phyloP scores from a whole-genome alignment of 2,329 filamentous ascomycete genomes.

The Cladosporium oxysporum region DNA sequence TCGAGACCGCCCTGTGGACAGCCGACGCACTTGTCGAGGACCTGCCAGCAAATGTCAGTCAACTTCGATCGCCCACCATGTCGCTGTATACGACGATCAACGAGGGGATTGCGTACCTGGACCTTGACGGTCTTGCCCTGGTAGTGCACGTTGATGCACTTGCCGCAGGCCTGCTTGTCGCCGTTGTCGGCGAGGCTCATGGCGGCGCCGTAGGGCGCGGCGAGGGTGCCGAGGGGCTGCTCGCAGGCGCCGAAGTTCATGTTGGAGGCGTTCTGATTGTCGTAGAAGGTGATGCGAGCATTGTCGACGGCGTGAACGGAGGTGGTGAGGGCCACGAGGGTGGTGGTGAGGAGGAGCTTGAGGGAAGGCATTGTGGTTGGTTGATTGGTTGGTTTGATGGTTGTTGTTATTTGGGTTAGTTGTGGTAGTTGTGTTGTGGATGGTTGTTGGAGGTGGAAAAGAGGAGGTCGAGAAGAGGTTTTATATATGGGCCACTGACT shows the following conservation, averaged over 20 bases:
- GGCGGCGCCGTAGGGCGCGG: conserved; percentile 3
- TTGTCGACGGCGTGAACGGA: neutral
- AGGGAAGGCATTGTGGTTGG: neutral
- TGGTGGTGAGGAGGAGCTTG: neutral
- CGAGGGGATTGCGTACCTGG: neutral
- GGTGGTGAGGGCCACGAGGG: neutral
- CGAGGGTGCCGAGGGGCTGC: neutral
- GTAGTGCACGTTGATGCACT: conserved; percentile 12
- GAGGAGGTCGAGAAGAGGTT: neutral
- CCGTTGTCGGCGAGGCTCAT: conserved; percentile 4
- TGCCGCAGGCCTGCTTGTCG: conserved; percentile 11
- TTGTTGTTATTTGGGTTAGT: neutral
- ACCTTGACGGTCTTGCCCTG: conserved; percentile 7
- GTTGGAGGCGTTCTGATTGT: neutral
- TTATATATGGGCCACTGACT: no score
- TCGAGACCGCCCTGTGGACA: conserved; percentile 7
- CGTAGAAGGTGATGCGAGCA: conserved; percentile 10
- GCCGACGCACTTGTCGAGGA: conserved; percentile 2
- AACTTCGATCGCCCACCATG: neutral
- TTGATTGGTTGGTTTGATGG: neutral
- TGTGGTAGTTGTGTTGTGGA: neutral
- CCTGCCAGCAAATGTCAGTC: neutral
- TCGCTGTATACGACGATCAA: neutral
- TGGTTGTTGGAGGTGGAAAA: neutral
- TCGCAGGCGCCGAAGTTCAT: conserved; percentile 13